Evolutionary conservation across 768 basidiomycete genomes (phyloP).

Genomic region (Pleurotus salmoneostramineus): DNA sequence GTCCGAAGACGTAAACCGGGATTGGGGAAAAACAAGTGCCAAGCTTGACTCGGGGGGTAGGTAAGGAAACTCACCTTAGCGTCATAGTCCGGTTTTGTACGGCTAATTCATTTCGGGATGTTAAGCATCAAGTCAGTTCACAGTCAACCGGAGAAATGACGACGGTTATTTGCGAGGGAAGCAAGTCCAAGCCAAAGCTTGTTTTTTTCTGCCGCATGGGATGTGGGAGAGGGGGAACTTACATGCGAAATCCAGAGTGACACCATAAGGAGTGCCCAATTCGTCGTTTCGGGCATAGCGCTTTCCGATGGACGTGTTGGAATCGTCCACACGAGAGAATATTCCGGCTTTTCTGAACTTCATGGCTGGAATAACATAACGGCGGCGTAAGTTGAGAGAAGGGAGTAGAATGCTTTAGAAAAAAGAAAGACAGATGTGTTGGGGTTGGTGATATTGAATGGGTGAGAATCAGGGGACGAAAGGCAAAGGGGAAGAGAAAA

Average conservation of each 20-base stretch:
- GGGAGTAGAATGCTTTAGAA: conserved; percentile 6
- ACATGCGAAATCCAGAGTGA: conserved; percentile 93
- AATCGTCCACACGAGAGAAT: conserved; percentile 93
- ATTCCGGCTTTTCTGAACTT: conserved; percentile 88
- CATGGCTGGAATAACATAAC: conserved; percentile 46
- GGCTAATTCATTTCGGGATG: conserved; percentile 40
- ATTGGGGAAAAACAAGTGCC: neutral
- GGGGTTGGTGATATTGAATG: conserved; percentile 5
- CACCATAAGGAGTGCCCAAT: conserved; percentile 94
- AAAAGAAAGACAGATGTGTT: neutral
- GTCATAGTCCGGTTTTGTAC: conserved; percentile 92
- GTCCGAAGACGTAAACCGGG: neutral
- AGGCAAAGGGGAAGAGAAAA: conserved; percentile 4
- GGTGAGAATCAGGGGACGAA: conserved; percentile 6
- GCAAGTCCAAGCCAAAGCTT: conserved; percentile 6
- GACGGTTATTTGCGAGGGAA: neutral
- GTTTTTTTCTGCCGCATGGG: neutral
- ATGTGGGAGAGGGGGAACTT: conserved; percentile 19
- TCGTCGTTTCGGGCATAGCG: conserved; percentile 98
- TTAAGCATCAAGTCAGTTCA: neutral
- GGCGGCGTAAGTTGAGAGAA: conserved; percentile 5
- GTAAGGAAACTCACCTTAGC: conserved; percentile 59
- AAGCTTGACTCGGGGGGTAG: neutral
- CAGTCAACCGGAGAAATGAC: too few species aligned
- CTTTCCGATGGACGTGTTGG: conserved; percentile 91